Conservation (phyloP, 257 asterid genomes). For the Prunella vulgaris region DNA sequence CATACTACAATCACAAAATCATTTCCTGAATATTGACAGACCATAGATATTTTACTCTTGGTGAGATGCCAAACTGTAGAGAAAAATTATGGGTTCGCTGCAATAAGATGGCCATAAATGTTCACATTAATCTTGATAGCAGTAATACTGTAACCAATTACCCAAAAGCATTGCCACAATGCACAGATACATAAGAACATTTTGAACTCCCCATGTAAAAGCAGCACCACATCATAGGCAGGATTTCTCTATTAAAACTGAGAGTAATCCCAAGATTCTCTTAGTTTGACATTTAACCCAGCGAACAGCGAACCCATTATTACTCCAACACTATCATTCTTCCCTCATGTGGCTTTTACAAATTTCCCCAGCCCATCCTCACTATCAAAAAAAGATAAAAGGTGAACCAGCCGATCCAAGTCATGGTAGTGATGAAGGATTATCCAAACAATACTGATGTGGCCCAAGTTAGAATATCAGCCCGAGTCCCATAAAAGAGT, state of each 20-base stretch:
- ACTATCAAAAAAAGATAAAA: too few relatives aligned
- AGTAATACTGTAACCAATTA: slow-evolving; percentile 5
- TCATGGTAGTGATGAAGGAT: too few relatives aligned
- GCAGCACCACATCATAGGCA: slow-evolving; percentile 62
- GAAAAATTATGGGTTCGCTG: not conserved
- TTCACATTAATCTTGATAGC: slow-evolving; percentile 41
- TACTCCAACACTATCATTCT: too few relatives aligned
- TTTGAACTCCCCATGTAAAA: slow-evolving; percentile 63
- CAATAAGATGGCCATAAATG: slow-evolving; percentile 15
- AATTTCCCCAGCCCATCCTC: too few relatives aligned
- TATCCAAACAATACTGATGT: too few relatives aligned
- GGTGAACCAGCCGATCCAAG: too few relatives aligned
- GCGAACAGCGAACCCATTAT: not conserved
- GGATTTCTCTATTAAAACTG: slow-evolving; percentile 61
- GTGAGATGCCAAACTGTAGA: not conserved
- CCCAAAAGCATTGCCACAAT: slow-evolving; percentile 54
- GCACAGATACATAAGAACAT: slow-evolving; percentile 52
- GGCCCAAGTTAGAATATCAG: too few relatives aligned
- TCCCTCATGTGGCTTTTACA: too few relatives aligned
- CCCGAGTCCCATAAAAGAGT: too few relatives aligned
- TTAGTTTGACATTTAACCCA: slow-evolving; percentile 65
- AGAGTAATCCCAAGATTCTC: slow-evolving; percentile 62
- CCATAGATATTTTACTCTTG: not conserved
- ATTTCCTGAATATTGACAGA: not conserved
- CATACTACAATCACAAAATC: not conserved